Evolutionary conservation across 1,284 basidiomycete genomes (phyloP), one percentile per base, ranked within the genome.

Genomic region (Trichosporon ovoides): DNA sequence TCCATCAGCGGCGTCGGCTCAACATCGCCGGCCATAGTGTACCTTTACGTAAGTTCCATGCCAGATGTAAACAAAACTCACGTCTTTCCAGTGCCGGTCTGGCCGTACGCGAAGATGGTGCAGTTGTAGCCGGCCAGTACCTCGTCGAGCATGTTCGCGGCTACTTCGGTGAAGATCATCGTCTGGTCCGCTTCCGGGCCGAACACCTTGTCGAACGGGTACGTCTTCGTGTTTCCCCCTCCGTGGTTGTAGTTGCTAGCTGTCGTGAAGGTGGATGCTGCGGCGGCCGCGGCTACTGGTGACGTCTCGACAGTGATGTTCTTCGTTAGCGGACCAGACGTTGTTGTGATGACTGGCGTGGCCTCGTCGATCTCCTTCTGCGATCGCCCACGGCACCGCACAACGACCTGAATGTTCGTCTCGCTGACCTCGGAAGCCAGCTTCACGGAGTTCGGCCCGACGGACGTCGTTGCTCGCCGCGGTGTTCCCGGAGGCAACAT

Each of bases 51-150:
- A 46, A 61, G 50, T 49, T 49, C 38, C 48, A 31, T n/a, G n/a
- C n/a, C n/a, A n/a, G n/a, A 9, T 31, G 35, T 16, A 20, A 19
- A 28, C 19, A 11, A 2, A 12, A 81, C 89, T 71, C 71, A 96
- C 87, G 96, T 98, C 80, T 99, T 99, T 16, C 96, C 96, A 0
- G 96, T 98, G 6, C 96, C 96, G 0, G 96, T 99, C 76, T 98
- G 96, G 3, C 96, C 96, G 72, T 99, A 99, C 3, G 95, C 95
- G 79, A 98, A 98, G 35, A 98, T 82, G 0, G 96, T 98, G 73
- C 96, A 98, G 71, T 98, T 98, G 80, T 97, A 99, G 3, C 96
- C 96, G 70, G 85, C 81, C 52, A 98, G 78, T 37, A 98, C 94
- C 74, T 99, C 91, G 51, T 92, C 86, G 50, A 99, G 81, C 83